Evolutionary conservation across 2,329 filamentous ascomycete genomes (phyloP), one percentile per base, ranked within the genome.

Genomic region (Fusarium sp.): DNA sequence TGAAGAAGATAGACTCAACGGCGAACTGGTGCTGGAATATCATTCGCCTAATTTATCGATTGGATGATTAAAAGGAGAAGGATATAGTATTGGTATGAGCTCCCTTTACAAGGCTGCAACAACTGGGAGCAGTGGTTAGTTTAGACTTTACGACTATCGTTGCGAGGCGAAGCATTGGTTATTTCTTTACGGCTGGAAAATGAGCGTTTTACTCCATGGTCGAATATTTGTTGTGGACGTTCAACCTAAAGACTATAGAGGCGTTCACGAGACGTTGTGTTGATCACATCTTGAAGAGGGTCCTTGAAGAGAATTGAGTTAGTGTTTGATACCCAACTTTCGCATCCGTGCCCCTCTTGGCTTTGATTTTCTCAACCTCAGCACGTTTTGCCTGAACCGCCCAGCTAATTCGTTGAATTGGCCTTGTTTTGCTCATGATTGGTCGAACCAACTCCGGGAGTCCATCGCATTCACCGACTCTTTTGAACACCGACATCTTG

Each of bases 11-110:
- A 26, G 88, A 90, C 72, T 79, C 80, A 1, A 84, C 86, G 17
- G 86, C 87, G 5, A 77, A 80, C 31, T 90, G 87, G 86, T 85
- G 84, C 63, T 89, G 86, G 86, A 79, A 78, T 34, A 78, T 88
- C 22, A 73, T 86, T 50, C 81, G 81, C 74, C 78, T 79, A 10
- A 68, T 88, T 33, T 88, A 85, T 62, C 75, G 76, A 20, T 63
- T 83, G 43, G 80, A 75, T 5, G 73, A 75, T 54, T 75, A 38
- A 44, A 50, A 3, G 6, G 50, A 48, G 24, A 17, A 34, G 33
- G 22, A 40, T 10, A 53, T 31, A 7, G 22, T 38, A 33, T 33
- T 28, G 24, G 11, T 28, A 26, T 20, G 4, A 20, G 20, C 39
- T 53, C 42, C 17, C 52, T n/a, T 44, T 45, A 36, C 5, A 52